phyloP scores from a whole-genome alignment of 1,284 basidiomycete species.

The Cryptococcus hybrid region DNA sequence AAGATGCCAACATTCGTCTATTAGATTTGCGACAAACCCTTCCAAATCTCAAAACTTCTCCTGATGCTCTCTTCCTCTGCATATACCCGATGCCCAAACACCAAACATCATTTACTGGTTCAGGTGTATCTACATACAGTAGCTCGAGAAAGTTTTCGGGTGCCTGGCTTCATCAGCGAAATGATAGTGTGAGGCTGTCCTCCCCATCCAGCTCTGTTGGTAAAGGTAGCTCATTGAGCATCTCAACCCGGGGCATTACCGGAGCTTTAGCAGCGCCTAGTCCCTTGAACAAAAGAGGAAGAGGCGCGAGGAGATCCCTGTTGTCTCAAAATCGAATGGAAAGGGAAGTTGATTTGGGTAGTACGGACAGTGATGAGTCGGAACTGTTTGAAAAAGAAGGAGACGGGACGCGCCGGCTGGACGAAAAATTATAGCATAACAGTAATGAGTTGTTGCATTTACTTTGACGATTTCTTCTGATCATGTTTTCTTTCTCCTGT shows the following conservation, averaged over 20 bases:
- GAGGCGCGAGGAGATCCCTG: conserved; percentile 1
- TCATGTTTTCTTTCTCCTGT: no score
- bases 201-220: not conserved
- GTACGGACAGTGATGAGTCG: conserved; percentile 2
- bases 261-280: not conserved
- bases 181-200: not conserved
- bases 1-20: conserved; percentile 77
- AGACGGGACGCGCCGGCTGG: no score
- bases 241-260: no score
- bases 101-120: not conserved
- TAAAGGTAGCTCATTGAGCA: no score
- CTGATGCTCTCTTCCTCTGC: conserved; percentile 62
- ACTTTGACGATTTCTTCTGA: no score
- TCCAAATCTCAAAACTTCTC: conserved; percentile 90
- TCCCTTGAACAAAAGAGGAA: not conserved
- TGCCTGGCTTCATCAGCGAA: not conserved
- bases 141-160: not conserved
- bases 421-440: no score
- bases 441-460: no score
- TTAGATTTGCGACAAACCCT: conserved; percentile 93
- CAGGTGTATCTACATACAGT: not conserved
- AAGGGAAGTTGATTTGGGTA: not conserved
- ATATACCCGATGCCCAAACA: not conserved
- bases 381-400: not conserved
- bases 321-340: not conserved